Evolutionary conservation across 345 rosid genomes (phyloP).

Genomic region (Aurinia saxatilis): DNA sequence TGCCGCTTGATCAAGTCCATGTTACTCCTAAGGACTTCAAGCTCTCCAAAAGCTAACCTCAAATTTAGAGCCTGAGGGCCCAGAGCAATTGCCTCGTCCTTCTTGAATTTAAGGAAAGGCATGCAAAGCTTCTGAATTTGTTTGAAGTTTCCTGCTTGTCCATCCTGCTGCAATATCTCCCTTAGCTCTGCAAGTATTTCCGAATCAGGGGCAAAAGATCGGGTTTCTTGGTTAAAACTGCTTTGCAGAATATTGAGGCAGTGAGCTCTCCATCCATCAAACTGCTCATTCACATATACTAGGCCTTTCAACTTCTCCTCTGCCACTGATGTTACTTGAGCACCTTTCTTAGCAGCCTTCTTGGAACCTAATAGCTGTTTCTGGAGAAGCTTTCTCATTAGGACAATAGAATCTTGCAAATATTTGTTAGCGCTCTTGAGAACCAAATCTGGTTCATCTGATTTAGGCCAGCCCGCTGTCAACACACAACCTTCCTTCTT

Average conservation of each 20-base stretch:
- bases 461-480: constrained; percentile 87
- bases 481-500: constrained; percentile 73
- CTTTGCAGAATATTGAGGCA: constrained; percentile 65
- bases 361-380: constrained; percentile 64
- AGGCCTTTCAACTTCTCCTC: constrained; percentile 52
- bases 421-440: constrained; percentile 85
- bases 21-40: constrained; percentile 68
- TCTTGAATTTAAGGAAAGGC: constrained; percentile 92
- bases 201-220: constrained; percentile 51
- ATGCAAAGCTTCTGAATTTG: constrained; percentile 64
- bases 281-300: constrained; percentile 71
- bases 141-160: constrained; percentile 54
- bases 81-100: constrained; percentile 58
- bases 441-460: constrained; percentile 59
- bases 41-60: constrained; percentile 81
- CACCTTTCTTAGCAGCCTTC: constrained; percentile 63
- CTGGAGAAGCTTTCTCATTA: constrained; percentile 74
- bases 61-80: constrained; percentile 73
- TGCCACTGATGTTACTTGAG: constrained; percentile 38
- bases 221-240: constrained; percentile 39
- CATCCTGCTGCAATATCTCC: constrained; percentile 54
- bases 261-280: constrained; percentile 83
- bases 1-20: constrained; percentile 74
- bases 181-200: constrained; percentile 60
- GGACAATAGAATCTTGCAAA: constrained; percentile 74